Base-by-base conservation (phyloP, 139 green algal species). In the Eudorina sp. region DNA sequence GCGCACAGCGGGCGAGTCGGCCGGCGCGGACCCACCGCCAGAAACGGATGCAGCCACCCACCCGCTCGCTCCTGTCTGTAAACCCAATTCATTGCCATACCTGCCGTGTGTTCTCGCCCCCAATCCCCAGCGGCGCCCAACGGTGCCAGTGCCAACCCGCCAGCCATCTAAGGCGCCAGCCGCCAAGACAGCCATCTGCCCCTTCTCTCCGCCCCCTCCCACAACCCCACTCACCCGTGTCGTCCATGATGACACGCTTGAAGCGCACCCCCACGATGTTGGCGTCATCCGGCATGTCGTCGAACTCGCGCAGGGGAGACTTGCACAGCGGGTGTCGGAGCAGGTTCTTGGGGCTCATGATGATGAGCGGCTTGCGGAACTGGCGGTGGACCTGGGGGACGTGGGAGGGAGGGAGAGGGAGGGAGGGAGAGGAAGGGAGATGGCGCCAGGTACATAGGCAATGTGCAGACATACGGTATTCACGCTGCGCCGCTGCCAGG, bases 221-320 rank as follows among this genome's bases (percentile, higher is more conserved):
- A n/a, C n/a, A n/a, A n/a, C 23, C 43, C 23, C 73, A 58, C 53
- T 45, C 84, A 84, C 95, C 93, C 5, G 90, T 92, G 84, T 97
- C 93, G 84, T 99, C 98, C 97, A 99, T 99, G 95, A 99, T 99
- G 27, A 99, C 51, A 43, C 98, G 95, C 93, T 98, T 98, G 96
- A 99, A 99, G 51, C 97, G 95, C 58, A 97, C 96, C 79, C 98
- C 98, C 83, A 97, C 94, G 53, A 97, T 96, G 90, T 85, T 87
- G 31, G 89, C 78, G 92, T 99, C 97, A 58, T 97, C 94, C 40
- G 96, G 85, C 45, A 94, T 85, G 90, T 99, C 98, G 86, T 99
- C 96, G 89, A 99, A 99, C 86, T 99, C 98, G 38, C 31, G 87
- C 41, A 99, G 92, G 19, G 87, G 84, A 23, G 91, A 97, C 92